Conservation (phyloP, 2,329 filamentous ascomycete species). For the Aureobasidium leucospermi region DNA sequence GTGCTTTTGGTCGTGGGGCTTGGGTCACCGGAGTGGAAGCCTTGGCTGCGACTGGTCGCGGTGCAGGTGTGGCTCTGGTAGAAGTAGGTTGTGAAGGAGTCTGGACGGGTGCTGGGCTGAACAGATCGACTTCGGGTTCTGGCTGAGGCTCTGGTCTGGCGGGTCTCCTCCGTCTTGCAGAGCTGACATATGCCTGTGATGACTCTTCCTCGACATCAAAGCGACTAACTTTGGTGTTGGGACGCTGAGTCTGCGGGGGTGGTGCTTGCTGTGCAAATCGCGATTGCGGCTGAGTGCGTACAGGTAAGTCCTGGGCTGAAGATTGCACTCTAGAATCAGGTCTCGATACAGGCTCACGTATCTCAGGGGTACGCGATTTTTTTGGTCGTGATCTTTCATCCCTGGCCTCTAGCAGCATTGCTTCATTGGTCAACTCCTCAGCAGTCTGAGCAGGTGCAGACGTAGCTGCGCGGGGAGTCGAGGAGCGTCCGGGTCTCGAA, state of each 20-base stretch:
- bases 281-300: slow-evolving; percentile 33
- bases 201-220: slow-evolving; percentile 72
- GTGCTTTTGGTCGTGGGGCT: slow-evolving; percentile 39
- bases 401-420: slow-evolving; percentile 64
- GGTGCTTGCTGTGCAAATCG: slow-evolving; percentile 31
- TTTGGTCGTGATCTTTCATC: slow-evolving; percentile 49
- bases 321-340: slow-evolving; percentile 19
- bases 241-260: slow-evolving; percentile 30
- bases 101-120: slow-evolving; percentile 22
- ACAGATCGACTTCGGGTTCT: slow-evolving; percentile 29
- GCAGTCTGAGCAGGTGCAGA: slow-evolving; percentile 21
- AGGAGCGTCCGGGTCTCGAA: slow-evolving; percentile 5
- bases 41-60: neutral
- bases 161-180: slow-evolving; percentile 68
- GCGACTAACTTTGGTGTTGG: slow-evolving; percentile 56
- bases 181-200: slow-evolving; percentile 79
- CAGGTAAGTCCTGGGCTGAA: slow-evolving; percentile 27
- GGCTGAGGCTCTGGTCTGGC: slow-evolving; percentile 31
- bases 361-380: slow-evolving; percentile 23
- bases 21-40: slow-evolving; percentile 21
- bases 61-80: slow-evolving; percentile 8
- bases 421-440: slow-evolving; percentile 45
- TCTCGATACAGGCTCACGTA: neutral
- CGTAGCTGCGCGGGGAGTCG: neutral
- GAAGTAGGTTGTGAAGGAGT: neutral